phyloP scores from a whole-genome alignment of 2,329 filamentous ascomycete species.

The Camptophora hylomeconis region DNA sequence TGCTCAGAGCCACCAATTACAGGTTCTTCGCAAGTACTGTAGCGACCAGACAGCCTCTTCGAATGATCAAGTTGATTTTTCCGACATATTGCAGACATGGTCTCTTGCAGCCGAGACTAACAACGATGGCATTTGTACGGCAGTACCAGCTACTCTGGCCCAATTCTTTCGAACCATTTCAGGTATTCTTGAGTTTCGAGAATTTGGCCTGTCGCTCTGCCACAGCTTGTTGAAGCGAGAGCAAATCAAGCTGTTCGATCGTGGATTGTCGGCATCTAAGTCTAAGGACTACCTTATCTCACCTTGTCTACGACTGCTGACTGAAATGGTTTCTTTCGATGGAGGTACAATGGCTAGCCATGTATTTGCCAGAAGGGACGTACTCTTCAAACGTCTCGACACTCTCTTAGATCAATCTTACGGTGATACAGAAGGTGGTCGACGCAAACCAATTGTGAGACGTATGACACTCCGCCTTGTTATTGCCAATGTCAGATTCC shows the following conservation, averaged over 20 bases:
- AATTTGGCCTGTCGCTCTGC: conserved; percentile 65
- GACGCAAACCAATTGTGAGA: conserved; percentile 64
- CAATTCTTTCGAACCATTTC: conserved; percentile 71
- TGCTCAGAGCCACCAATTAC: conserved; percentile 27
- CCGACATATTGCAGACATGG: conserved; percentile 80
- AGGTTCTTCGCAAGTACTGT: conserved; percentile 33
- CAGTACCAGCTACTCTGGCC: conserved; percentile 67
- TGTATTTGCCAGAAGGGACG: conserved; percentile 64
- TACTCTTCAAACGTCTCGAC: conserved; percentile 66
- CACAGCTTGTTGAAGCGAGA: conserved; percentile 69
- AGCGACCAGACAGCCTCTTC: conserved; percentile 41
- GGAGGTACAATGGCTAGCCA: conserved; percentile 67
- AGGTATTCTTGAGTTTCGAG: conserved; percentile 56
- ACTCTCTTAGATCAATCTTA: conserved; percentile 65
- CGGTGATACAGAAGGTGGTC: conserved; percentile 45
- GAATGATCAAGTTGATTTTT: conserved; percentile 49
- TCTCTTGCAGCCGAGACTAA: conserved; percentile 66
- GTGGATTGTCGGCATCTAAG: conserved; percentile 66
- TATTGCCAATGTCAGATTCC: conserved; percentile 62
- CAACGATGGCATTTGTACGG: conserved; percentile 68
- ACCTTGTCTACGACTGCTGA: conserved; percentile 71
- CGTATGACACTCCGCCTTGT: conserved; percentile 75
- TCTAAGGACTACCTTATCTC: conserved; percentile 80
- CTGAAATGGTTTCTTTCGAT: conserved; percentile 75
- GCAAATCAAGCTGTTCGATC: conserved; percentile 67